Conservation (phyloP, 345 rosid genomes). For the Syzygium aromaticum region DNA sequence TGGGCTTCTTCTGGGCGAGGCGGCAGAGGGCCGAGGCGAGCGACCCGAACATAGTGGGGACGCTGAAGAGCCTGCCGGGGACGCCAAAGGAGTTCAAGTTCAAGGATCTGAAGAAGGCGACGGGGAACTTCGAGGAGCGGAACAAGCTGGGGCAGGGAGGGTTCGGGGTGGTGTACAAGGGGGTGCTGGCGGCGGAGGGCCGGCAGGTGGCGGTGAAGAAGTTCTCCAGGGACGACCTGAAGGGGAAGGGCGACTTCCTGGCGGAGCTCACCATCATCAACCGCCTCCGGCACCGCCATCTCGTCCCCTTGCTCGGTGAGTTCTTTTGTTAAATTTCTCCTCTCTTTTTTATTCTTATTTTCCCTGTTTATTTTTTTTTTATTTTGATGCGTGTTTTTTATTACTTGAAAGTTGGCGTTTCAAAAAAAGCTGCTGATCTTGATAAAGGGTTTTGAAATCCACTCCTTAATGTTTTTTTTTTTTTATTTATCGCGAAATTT, state of each 20-base stretch:
- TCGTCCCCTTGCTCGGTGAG: conserved; percentile 41
- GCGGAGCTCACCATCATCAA: conserved; percentile 55
- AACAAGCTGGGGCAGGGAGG: conserved; percentile 52
- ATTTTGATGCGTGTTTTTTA: background rate
- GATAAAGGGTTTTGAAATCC: background rate
- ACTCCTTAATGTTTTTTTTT: background rate
- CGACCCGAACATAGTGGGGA: conserved; percentile 26
- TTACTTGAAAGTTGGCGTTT: background rate
- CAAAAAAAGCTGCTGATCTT: background rate
- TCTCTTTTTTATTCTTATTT: background rate
- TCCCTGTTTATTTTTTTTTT: background rate
- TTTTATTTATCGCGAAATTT: background rate
- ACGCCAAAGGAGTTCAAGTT: conserved; percentile 40
- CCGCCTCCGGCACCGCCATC: conserved; percentile 51
- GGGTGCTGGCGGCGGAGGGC: conserved; percentile 30
- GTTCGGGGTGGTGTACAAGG: conserved; percentile 44
- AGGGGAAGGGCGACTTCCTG: conserved; percentile 47
- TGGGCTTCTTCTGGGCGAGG: conserved; percentile 2
- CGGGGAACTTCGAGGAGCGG: conserved; percentile 43
- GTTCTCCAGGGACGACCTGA: conserved; percentile 26
- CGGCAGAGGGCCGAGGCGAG: conserved; percentile 11
- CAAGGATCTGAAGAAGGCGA: conserved; percentile 47
- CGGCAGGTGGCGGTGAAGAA: conserved; percentile 44
- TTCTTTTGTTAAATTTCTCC: background rate
- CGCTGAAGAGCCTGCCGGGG: conserved; percentile 42